Conservation (phyloP, 2,329 filamentous ascomycete genomes). For the Alternaria alternata region DNA sequence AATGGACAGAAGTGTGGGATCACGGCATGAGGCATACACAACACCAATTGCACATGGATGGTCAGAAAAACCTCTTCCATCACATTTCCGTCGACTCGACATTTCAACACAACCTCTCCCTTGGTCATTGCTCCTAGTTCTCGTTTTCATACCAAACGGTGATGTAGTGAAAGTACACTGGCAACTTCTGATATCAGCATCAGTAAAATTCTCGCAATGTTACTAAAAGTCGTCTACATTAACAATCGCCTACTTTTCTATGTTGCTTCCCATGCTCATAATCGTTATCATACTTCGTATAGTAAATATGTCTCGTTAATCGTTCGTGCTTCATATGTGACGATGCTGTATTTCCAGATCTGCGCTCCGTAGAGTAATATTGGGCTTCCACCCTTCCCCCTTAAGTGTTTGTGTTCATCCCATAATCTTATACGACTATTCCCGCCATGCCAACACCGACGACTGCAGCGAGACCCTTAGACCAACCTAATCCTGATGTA, state of each 20-base stretch:
- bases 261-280: background rate
- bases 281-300: slow-evolving; percentile 5
- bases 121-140: background rate
- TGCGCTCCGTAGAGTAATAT: background rate
- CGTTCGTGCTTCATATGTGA: slow-evolving; percentile 1
- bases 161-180: background rate
- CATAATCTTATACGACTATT: slow-evolving; percentile 20
- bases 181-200: background rate
- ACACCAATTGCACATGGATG: background rate
- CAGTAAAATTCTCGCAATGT: background rate
- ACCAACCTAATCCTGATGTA: slow-evolving; percentile 26
- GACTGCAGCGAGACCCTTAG: slow-evolving; percentile 27
- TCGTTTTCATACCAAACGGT: background rate
- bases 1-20: background rate
- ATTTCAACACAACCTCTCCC: background rate
- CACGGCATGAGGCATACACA: background rate
- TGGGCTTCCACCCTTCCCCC: background rate
- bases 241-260: background rate
- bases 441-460: slow-evolving; percentile 37
- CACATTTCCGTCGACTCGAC: background rate
- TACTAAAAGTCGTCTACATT: background rate
- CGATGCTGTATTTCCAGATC: slow-evolving; percentile 2
- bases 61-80: background rate
- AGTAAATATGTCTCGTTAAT: slow-evolving; percentile 6
- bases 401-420: background rate